phyloP scores from a whole-genome alignment of 345 rosid species.

The thale cress (Arabidopsis thaliana) region DNA sequence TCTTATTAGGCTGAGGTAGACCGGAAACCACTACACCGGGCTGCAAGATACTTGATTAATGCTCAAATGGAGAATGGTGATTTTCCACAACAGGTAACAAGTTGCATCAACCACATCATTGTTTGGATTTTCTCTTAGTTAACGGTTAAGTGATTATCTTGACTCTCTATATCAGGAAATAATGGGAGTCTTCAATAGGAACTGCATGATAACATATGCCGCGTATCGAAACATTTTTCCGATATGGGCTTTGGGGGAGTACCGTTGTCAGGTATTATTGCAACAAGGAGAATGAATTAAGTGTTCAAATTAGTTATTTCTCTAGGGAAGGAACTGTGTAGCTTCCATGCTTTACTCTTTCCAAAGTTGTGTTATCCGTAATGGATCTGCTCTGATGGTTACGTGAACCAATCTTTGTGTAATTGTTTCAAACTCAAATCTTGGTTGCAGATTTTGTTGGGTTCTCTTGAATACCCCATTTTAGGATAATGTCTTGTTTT shows the following conservation, averaged over 20 bases:
- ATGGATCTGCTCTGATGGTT: conserved; percentile 19
- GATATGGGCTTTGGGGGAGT: conserved; percentile 76
- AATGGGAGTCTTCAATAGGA: conserved; percentile 78
- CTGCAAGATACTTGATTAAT: conserved; percentile 64
- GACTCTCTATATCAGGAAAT: conserved; percentile 56
- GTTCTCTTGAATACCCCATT: conserved; percentile 1
- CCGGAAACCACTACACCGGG: conserved; percentile 58
- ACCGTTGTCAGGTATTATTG: conserved; percentile 54
- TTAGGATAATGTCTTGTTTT: neutral
- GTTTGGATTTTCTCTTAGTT: conserved; percentile 8
- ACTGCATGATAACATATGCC: conserved; percentile 73
- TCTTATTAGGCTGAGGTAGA: conserved; percentile 68
- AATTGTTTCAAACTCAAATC: conserved; percentile 18
- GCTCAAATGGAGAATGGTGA: conserved; percentile 77
- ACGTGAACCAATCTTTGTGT: conserved; percentile 21
- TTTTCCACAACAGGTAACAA: conserved; percentile 69
- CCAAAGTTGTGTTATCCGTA: conserved; percentile 9
- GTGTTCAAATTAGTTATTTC: conserved; percentile 9
- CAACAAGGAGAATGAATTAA: conserved; percentile 35
- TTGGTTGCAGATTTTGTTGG: conserved; percentile 32
- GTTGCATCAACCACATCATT: conserved; percentile 12
- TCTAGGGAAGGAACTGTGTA: conserved; percentile 24
- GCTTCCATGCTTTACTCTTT: neutral
- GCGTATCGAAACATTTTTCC: conserved; percentile 70
- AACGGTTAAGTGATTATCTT: neutral